Conservation (phyloP, 139 green algal species). For the Tetratostichococcus sp. region DNA sequence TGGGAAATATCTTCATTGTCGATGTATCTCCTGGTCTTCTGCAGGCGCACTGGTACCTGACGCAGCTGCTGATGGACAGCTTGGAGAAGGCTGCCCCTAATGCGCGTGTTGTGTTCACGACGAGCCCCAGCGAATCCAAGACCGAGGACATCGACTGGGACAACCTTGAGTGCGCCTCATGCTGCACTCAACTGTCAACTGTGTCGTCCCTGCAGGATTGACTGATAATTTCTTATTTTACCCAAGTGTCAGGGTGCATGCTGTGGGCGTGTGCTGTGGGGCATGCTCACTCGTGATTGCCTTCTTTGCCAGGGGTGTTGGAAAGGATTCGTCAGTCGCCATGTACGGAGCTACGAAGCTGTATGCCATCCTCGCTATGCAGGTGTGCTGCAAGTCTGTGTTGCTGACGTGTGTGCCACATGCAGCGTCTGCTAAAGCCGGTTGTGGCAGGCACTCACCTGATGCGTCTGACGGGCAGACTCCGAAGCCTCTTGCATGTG, state of each 20-base stretch:
- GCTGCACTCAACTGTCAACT: too few relatives aligned
- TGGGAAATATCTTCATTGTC: not conserved
- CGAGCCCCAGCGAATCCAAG: conserved; percentile 8
- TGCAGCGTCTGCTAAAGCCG: too few relatives aligned
- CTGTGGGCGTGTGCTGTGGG: too few relatives aligned
- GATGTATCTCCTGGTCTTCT: not conserved
- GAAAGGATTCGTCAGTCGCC: not conserved
- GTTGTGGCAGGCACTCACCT: too few relatives aligned
- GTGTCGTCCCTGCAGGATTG: too few relatives aligned
- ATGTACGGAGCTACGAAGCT: not conserved
- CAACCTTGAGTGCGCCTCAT: conserved; percentile 5
- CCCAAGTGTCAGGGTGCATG: too few relatives aligned
- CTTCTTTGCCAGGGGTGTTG: not conserved
- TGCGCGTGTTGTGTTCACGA: conserved; percentile 11
- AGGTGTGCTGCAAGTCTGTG: not conserved
- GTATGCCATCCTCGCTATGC: not conserved
- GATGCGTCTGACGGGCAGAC: too few relatives aligned
- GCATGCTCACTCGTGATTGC: too few relatives aligned
- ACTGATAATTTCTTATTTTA: too few relatives aligned
- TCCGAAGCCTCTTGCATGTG: too few relatives aligned
- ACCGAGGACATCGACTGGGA: conserved; percentile 11
- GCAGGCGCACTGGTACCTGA: conserved; percentile 7
- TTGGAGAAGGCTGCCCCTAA: conserved; percentile 4
- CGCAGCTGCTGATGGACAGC: conserved; percentile 12
- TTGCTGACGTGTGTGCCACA: too few relatives aligned